Conservation (phyloP, 345 rosid species). For the Boechera stricta region DNA sequence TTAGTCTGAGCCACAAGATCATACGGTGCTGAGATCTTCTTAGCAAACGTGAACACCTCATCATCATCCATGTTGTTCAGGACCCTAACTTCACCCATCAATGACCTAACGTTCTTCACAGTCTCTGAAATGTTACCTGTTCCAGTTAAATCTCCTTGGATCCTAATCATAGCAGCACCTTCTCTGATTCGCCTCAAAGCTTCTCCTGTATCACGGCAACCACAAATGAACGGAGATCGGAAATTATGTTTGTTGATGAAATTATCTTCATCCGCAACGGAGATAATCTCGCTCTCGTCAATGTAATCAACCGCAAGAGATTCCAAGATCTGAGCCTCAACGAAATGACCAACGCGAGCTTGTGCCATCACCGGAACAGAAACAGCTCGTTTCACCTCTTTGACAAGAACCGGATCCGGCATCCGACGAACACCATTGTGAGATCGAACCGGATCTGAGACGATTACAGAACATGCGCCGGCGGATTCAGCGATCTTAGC, state of each 20-base stretch:
- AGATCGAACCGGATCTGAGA: conserved; percentile 50
- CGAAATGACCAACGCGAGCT: conserved; percentile 68
- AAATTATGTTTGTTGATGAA: conserved; percentile 62
- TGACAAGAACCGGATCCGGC: conserved; percentile 63
- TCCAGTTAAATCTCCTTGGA: conserved; percentile 48
- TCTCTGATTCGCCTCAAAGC: conserved; percentile 59
- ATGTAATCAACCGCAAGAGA: conserved; percentile 57
- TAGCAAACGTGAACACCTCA: conserved; percentile 58
- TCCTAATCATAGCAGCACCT: conserved; percentile 60
- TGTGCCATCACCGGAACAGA: conserved; percentile 65
- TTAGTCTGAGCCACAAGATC: conserved; percentile 69
- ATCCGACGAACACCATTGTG: conserved; percentile 43
- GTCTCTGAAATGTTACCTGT: conserved; percentile 47
- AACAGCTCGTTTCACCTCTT: conserved; percentile 57
- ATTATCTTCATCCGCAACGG: conserved; percentile 57
- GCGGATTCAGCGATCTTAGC: conserved; percentile 73
- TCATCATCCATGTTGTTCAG: conserved; percentile 61
- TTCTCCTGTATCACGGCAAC: conserved; percentile 51
- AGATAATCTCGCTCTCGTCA: conserved; percentile 66
- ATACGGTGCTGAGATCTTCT: conserved; percentile 61
- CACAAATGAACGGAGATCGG: conserved; percentile 55
- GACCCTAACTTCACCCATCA: conserved; percentile 53
- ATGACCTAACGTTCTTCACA: conserved; percentile 54
- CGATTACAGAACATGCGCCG: conserved; percentile 63
- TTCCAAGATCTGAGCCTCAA: conserved; percentile 76